Evolutionary conservation across 106 monocot genomes (phyloP), one percentile per base, ranked within the genome.

Genomic region (Acorus calamus): DNA sequence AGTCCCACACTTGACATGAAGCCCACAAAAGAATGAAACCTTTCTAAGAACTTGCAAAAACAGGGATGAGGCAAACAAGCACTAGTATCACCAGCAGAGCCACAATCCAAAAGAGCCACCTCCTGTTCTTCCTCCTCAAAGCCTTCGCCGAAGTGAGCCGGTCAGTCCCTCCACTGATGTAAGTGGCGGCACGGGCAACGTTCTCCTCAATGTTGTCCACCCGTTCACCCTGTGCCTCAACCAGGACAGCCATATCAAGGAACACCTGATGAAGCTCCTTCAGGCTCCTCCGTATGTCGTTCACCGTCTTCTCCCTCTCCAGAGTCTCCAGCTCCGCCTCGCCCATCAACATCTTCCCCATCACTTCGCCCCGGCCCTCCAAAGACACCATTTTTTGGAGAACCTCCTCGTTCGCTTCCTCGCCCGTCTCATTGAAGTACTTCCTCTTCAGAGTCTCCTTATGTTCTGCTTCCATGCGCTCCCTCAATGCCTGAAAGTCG

Each of bases 141-240:
- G 57, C 49, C 9, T 53, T n/a, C 4, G 77, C 81, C 8, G 71
- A 71, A 10, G 44, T 11, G 53, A 81, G 68, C n/a, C 72, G 52
- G 6, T 67, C 67, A 3, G 71, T 76, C 3, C 76, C 76, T 0
- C 80, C 72, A 47, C 57, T 59, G 3, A 81, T 64, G 49, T 68
- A 81, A 42, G 71, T 72, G 41, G 59, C 68, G 2, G 76, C 80
- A 47, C 62, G 54, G 14, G 28, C 59, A 50, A 82, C 77, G 52
- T 82, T 77, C 14, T 60, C 69, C 60, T 82, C 73, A 13, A 82
- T 82, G 11, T 82, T 78, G 49, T 77, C 65, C 62, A 82, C 11
- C 9, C 71, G 49, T 52, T 83, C 78, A 42, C 57, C 78, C 63
- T 83, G 70, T 43, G 8, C 49, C 66, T 83, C 82, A 44, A 83